phyloP scores from a whole-genome alignment of 2,329 filamentous ascomycete species.

The Epichloe hybrida region DNA sequence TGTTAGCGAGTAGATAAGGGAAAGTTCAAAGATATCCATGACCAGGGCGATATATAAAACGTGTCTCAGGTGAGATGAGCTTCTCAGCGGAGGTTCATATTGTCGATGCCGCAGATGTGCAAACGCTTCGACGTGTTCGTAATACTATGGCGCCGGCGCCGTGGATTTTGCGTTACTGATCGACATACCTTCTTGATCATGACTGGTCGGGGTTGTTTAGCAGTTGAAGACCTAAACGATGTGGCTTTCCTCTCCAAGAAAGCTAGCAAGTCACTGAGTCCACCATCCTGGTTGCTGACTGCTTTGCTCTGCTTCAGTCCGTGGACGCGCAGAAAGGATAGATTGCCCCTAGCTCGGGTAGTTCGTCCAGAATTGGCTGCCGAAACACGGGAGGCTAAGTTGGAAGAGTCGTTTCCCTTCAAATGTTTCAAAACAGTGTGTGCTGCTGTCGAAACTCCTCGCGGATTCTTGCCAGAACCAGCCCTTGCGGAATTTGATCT shows the following conservation, averaged over 20 bases:
- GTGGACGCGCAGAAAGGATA: conserved; percentile 34
- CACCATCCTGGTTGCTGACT: conserved; percentile 50
- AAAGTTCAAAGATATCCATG: not conserved
- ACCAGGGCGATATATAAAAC: not conserved
- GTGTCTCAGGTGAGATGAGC: not conserved
- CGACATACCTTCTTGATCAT: conserved; percentile 68
- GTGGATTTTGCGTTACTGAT: conserved; percentile 15
- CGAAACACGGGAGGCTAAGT: conserved; percentile 22
- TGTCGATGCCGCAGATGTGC: conserved; percentile 2
- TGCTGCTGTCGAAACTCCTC: conserved; percentile 23
- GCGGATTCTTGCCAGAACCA: conserved; percentile 9
- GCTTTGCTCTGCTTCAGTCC: conserved; percentile 60
- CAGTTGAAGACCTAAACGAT: conserved; percentile 34
- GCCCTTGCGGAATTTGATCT: conserved; percentile 18
- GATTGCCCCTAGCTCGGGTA: conserved; percentile 12
- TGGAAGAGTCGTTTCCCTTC: conserved; percentile 19
- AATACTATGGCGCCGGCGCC: conserved; percentile 3
- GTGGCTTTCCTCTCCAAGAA: conserved; percentile 62
- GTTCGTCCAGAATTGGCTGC: conserved; percentile 14
- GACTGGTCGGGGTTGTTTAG: conserved; percentile 33
- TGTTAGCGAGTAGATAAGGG: conserved; percentile 40
- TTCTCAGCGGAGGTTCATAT: not conserved
- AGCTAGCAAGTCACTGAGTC: conserved; percentile 47
- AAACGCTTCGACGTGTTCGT: conserved; percentile 2
- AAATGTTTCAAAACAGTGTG: conserved; percentile 32